Evolutionary conservation across 148 eudicot genomes (phyloP).

Genomic region (Drosera capensis): DNA sequence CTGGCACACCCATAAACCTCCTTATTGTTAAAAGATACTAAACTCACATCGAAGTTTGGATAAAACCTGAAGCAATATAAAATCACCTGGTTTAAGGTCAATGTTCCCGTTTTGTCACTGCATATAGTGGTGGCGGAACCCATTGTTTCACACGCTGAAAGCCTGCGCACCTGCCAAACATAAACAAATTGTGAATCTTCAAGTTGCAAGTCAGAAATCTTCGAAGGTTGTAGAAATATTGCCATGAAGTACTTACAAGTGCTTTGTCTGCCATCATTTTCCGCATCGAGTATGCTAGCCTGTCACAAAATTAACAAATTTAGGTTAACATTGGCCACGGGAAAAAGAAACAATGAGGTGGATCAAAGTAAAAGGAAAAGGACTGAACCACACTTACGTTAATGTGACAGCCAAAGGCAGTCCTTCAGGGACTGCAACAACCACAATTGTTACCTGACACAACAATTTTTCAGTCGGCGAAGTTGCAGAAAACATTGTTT

Average conservation of each 20-base stretch:
- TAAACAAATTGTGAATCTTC: not conserved
- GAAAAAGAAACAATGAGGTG: not conserved
- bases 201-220: not conserved
- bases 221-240: not conserved
- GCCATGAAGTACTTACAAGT: constrained; percentile 27
- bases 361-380: not conserved
- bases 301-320: constrained; percentile 16
- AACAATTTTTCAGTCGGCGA: constrained; percentile 9
- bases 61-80: no score
- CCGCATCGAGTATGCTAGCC: constrained; percentile 94
- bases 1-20: no score
- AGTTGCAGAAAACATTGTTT: not conserved
- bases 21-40: no score
- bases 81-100: constrained; percentile 81
- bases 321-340: not conserved
- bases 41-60: no score
- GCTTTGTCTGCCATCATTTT: constrained; percentile 99
- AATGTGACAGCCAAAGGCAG: constrained; percentile 88
- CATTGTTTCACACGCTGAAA: constrained; percentile 98
- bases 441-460: constrained; percentile 79
- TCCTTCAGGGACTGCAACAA: constrained; percentile 97
- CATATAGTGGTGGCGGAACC: constrained; percentile 98
- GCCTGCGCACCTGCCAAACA: constrained; percentile 71
- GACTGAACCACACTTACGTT: constrained; percentile 45
- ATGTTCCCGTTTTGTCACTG: constrained; percentile 95